Conservation (phyloP, 768 basidiomycete genomes). For the Cystofilobasidium bisporidii region DNA sequence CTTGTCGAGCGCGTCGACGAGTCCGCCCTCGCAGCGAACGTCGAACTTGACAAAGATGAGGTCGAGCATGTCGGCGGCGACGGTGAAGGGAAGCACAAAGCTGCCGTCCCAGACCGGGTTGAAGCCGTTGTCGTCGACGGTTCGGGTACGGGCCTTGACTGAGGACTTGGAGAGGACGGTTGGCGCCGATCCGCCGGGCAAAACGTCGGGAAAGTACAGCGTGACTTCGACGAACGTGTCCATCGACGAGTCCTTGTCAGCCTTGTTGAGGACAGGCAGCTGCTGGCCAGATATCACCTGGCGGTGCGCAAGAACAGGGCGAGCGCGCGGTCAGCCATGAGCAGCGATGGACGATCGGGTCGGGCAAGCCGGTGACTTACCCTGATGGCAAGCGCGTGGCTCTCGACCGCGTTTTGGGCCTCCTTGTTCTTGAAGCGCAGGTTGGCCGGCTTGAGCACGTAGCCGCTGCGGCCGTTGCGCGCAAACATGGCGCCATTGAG, state of each 20-base stretch:
- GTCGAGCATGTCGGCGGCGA: constrained; percentile 59
- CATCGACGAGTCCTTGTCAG: constrained; percentile 53
- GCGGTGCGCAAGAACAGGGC: background rate
- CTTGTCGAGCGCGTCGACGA: constrained; percentile 50
- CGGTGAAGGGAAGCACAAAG: constrained; percentile 62
- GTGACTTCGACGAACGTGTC: constrained; percentile 65
- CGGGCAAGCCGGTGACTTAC: constrained; percentile 42
- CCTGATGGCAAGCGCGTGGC: constrained; percentile 56
- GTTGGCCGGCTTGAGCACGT: constrained; percentile 76
- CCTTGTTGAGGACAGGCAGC: constrained; percentile 61
- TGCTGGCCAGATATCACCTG: constrained; percentile 82
- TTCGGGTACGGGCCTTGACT: constrained; percentile 11
- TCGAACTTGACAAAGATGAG: constrained; percentile 74
- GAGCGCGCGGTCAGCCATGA: background rate
- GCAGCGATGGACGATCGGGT: background rate
- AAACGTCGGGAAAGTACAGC: constrained; percentile 40
- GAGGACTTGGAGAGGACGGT: constrained; percentile 1
- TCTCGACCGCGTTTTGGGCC: constrained; percentile 48
- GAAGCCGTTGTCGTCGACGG: constrained; percentile 77
- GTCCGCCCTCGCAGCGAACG: constrained; percentile 54
- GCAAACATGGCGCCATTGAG: constrained; percentile 96
- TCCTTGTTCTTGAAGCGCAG: constrained; percentile 60
- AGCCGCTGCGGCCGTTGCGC: constrained; percentile 76
- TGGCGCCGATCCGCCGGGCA: constrained; percentile 1
- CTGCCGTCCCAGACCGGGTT: constrained; percentile 79